Base-by-base conservation (phyloP, 1,284 basidiomycete genomes). In the Sporisorium sorghi region DNA sequence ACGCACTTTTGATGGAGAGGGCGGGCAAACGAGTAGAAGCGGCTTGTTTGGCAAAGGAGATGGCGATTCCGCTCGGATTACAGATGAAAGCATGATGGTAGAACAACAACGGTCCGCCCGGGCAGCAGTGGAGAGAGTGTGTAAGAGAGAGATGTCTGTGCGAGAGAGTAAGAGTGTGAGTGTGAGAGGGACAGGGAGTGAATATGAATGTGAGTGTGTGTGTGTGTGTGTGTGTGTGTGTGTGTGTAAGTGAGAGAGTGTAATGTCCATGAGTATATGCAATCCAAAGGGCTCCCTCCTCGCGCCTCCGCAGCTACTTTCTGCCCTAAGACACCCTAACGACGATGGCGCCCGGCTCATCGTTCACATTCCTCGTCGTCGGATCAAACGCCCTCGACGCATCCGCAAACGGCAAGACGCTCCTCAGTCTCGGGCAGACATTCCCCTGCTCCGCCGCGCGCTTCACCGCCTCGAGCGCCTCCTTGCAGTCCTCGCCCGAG, bases 381-480 rank as follows among this genome's bases (percentile, higher is more conserved):
- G 66, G 61, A 40, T 82, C 82, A 42, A 84, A 79, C 2, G 81
- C 81, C 23, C 82, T 62, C 6, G 76, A 59, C 4, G 79, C 83
- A 58, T 83, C 82, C 9, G 66, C 77, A 39, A 84, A 78, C 11
- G 82, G 74, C 44, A 84, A 33, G 33, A 84, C 69, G 43, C 78
- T 79, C 44, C 79, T 50, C 64, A 84, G 65, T 21, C 82, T 73
- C 5, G 83, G 83, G 42, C 79, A 82, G n/a, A 84, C 70, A 24
- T 69, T 54, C 10, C 83, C 83, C 6, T 42, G 42, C 58, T 83
- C 77, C 0, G 81, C 83, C 7, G 81, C 83, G 11, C 33, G 24
- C 51, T 73, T 73, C 15, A 84, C 77, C 10, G 77, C 69, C 62
- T 83, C 82, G 26, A 84, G 63, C 15, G 82, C 83, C 50, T 78